These are phyloP conservation scores for Malassezia furfur DNA, from an alignment of 1,284 basidiomycete genomes.

Conservation along the genomic window DNA sequence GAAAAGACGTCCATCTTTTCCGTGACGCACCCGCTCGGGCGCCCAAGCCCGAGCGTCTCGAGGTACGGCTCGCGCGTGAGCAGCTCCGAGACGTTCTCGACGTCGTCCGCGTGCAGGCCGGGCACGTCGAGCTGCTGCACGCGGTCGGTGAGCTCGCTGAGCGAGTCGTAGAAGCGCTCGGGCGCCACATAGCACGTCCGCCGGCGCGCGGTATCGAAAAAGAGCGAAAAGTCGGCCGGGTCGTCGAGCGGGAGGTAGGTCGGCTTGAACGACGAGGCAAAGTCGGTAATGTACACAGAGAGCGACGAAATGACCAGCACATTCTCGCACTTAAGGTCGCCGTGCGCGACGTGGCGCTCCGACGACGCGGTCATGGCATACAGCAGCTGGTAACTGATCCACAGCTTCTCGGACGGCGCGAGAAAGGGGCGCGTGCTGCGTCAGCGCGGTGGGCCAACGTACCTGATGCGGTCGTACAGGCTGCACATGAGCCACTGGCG, in stretches of 20 bases:
- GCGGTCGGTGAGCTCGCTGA: slow-evolving; percentile 55
- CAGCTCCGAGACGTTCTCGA: slow-evolving; percentile 8
- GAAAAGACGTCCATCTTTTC: slow-evolving; percentile 98
- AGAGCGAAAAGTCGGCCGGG: slow-evolving; percentile 94
- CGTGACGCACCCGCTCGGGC: slow-evolving; percentile 68
- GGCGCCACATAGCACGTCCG: slow-evolving; percentile 94
- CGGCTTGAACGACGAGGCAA: slow-evolving; percentile 85
- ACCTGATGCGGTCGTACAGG: slow-evolving; percentile 96
- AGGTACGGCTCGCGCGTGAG: slow-evolving; percentile 20
- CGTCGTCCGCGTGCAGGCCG: background rate
- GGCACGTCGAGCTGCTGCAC: background rate
- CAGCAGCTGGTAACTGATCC: slow-evolving; percentile 91
- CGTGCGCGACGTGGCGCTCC: slow-evolving; percentile 72
- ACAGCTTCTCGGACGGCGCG: slow-evolving; percentile 84
- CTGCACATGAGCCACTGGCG: slow-evolving; percentile 91
- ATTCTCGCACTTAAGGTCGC: slow-evolving; percentile 97
- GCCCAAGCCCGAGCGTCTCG: slow-evolving; percentile 41
- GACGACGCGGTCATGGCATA: slow-evolving; percentile 73
- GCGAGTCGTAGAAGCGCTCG: slow-evolving; percentile 80
- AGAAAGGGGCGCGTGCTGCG: slow-evolving; percentile 87
- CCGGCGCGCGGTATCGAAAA: slow-evolving; percentile 86
- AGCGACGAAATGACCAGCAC: slow-evolving; percentile 93
- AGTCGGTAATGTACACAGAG: slow-evolving; percentile 89
- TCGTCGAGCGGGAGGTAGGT: slow-evolving; percentile 91
- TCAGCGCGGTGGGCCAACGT: slow-evolving; percentile 30